Percentiles rank a stretch among this genome's conserved stretches.
Conservation (phyloP, 345 rosid species). For the Carallia pectinifolia region DNA sequence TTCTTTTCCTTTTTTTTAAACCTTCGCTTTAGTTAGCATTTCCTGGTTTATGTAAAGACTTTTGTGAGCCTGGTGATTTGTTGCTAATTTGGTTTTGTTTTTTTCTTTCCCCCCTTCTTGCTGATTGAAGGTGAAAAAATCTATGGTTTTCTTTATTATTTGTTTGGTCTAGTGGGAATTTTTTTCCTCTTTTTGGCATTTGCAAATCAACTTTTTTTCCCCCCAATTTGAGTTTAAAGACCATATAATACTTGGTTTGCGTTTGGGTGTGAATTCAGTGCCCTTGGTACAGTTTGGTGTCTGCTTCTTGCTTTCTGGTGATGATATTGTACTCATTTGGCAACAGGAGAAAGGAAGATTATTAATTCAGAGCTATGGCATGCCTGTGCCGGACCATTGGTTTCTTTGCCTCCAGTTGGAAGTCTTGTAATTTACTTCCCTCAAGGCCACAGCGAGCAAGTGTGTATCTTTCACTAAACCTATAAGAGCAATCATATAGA, state of each 20-base stretch:
- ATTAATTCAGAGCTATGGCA: constrained; percentile 95
- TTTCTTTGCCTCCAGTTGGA: constrained; percentile 87
- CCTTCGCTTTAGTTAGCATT: not conserved
- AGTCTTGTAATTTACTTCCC: constrained; percentile 97
- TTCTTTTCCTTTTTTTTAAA: not conserved
- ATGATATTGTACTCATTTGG: constrained; percentile 20
- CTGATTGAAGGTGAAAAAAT: not conserved
- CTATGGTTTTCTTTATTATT: not conserved
- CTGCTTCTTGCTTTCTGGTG: constrained; percentile 13
- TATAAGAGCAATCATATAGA: constrained; percentile 7
- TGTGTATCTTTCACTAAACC: constrained; percentile 30
- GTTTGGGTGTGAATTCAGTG: not conserved
- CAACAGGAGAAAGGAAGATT: constrained; percentile 74
- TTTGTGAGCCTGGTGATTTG: constrained; percentile 2
- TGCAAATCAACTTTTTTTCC: no score
- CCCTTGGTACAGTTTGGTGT: not conserved
- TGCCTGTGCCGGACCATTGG: constrained; percentile 97
- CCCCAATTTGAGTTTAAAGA: no score
- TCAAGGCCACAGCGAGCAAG: constrained; percentile 98
- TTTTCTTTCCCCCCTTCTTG: not conserved
- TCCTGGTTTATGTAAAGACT: constrained; percentile 10
- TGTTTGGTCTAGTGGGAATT: not conserved
- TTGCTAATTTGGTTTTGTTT: not conserved
- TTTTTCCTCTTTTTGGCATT: not conserved
- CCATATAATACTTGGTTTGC: not conserved